Percentiles rank a stretch among this genome's conserved stretches.
phyloP scores from a whole-genome alignment of 2,329 filamentous ascomycete genomes.

The Xylaria polymorpha region DNA sequence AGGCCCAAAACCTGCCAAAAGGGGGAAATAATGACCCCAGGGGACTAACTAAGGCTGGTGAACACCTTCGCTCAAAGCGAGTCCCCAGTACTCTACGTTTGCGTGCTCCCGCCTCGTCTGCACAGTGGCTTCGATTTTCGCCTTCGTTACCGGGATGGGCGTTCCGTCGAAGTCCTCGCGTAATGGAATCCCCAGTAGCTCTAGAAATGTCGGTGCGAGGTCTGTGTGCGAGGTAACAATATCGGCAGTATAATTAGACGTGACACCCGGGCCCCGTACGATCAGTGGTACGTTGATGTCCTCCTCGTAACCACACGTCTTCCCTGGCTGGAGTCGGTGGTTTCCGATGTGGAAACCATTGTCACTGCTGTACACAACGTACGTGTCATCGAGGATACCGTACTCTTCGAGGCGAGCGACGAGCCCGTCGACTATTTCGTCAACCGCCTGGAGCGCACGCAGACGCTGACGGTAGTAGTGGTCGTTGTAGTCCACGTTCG shows the following conservation, averaged over 20 bases:
- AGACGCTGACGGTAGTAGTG: slow-evolving; percentile 64
- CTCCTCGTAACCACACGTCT: slow-evolving; percentile 68
- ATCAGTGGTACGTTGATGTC: slow-evolving; percentile 70
- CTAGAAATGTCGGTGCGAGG: slow-evolving; percentile 65
- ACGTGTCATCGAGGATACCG: slow-evolving; percentile 71
- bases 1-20: too few species aligned
- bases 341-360: slow-evolving; percentile 70
- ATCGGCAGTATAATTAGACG: slow-evolving; percentile 54
- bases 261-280: slow-evolving; percentile 68
- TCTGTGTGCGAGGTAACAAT: slow-evolving; percentile 67
- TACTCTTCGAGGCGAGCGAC: slow-evolving; percentile 59
- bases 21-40: too few species aligned
- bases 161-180: slow-evolving; percentile 64
- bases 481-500: slow-evolving; percentile 60
- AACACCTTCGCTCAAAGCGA: slow-evolving; percentile 39
- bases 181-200: slow-evolving; percentile 54
- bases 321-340: slow-evolving; percentile 68
- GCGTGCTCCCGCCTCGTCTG: slow-evolving; percentile 58
- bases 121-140: slow-evolving; percentile 37
- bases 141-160: slow-evolving; percentile 57
- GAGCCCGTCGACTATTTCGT: slow-evolving; percentile 62
- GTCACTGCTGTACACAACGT: slow-evolving; percentile 68
- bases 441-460: slow-evolving; percentile 64
- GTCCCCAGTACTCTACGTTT: slow-evolving; percentile 65
- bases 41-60: slow-evolving; percentile 19